Percentiles rank a stretch among this genome's conserved stretches.
These are phyloP conservation scores for Luzula sylvatica DNA, from an alignment of 176 grass and related monocot species.

Conservation along the genomic window DNA sequence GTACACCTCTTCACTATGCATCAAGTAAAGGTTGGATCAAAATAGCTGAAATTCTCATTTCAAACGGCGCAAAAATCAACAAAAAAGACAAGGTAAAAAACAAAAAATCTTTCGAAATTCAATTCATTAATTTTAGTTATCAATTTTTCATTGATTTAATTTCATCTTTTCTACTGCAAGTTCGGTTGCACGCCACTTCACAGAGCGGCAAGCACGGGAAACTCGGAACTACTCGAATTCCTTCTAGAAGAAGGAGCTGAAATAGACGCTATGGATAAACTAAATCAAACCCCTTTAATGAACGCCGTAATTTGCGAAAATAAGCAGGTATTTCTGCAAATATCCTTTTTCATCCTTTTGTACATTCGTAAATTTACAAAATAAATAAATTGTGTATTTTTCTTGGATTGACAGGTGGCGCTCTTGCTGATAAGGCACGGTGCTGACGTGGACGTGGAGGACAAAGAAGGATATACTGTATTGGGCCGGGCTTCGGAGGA, in stretches of 20 bases:
- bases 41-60: conserved; percentile 63
- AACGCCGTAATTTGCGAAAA: conserved; percentile 71
- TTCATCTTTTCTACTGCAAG: conserved; percentile 15
- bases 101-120: conserved; percentile 3
- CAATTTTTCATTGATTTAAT: background rate
- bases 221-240: conserved; percentile 62
- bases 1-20: conserved; percentile 96
- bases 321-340: conserved; percentile 44
- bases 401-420: conserved; percentile 38
- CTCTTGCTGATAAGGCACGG: conserved; percentile 72
- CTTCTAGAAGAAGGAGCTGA: conserved; percentile 97
- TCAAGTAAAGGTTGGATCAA: conserved; percentile 66
- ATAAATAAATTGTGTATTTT: background rate
- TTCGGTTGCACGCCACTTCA: conserved; percentile 80
- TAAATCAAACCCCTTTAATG: conserved; percentile 59
- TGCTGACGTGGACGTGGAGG: conserved; percentile 72
- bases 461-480: conserved; percentile 83
- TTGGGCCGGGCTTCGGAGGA: conserved; percentile 56
- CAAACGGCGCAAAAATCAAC: conserved; percentile 63
- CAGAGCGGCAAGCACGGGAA: conserved; percentile 88
- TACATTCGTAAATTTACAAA: too few relatives aligned
- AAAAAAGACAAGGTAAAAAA: conserved; percentile 81
- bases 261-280: conserved; percentile 59
- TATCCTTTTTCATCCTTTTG: background rate
- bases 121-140: background rate